phyloP scores from a whole-genome alignment of 768 basidiomycete species.

The Sistotremastrum niveocremeum region DNA sequence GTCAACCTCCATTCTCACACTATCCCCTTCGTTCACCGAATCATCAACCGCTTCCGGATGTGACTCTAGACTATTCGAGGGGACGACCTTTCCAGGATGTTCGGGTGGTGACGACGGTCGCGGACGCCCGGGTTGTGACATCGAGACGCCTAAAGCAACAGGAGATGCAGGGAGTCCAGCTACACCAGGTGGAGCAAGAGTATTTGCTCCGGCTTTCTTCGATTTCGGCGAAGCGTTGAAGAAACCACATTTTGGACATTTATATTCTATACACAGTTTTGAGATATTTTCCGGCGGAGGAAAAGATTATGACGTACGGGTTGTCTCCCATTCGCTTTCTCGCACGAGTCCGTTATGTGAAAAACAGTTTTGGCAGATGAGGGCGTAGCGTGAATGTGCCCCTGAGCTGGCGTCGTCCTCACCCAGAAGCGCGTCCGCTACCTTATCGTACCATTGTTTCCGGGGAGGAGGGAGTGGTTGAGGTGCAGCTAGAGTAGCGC shows the following conservation, averaged over 20 bases:
- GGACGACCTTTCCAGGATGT: too few species aligned
- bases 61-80: too few species aligned
- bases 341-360: constrained; percentile 80
- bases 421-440: constrained; percentile 78
- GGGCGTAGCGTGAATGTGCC: constrained; percentile 47
- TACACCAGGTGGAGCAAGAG: too few species aligned
- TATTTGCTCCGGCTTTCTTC: too few species aligned
- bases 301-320: constrained; percentile 43
- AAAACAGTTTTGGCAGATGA: constrained; percentile 83
- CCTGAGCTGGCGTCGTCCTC: constrained; percentile 47
- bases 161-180: too few species aligned
- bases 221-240: constrained; percentile 51
- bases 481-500: constrained; percentile 9
- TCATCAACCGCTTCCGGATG: too few species aligned
- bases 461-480: constrained; percentile 36
- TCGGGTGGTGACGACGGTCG: too few species aligned
- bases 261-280: constrained; percentile 43
- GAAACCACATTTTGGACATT: constrained; percentile 75
- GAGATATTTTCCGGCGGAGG: constrained; percentile 1
- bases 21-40: too few species aligned
- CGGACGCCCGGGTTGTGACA: too few species aligned
- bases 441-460: constrained; percentile 76
- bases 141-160: too few species aligned
- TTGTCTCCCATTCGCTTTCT: constrained; percentile 67
- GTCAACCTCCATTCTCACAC: too few species aligned